Conservation (phyloP, 2,329 filamentous ascomycete genomes). For the Paracoccidioides brasiliensis region DNA sequence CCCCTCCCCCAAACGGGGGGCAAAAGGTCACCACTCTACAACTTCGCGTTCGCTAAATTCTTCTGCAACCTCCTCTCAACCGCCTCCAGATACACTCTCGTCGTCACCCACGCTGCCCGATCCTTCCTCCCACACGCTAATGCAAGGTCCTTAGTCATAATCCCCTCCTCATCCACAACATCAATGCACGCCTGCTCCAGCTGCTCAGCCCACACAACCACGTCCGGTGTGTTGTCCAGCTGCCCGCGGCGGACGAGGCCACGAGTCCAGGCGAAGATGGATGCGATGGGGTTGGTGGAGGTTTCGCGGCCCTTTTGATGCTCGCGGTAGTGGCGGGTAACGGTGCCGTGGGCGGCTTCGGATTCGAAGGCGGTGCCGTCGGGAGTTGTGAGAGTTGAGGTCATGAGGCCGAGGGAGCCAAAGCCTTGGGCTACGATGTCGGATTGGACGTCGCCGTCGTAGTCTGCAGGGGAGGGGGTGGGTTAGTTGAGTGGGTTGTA, state of each 20-base stretch:
- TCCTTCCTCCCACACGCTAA: conserved; percentile 81
- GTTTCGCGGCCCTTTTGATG: conserved; percentile 97
- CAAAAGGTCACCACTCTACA: background rate
- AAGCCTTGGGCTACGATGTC: conserved; percentile 98
- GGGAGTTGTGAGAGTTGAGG: conserved; percentile 89
- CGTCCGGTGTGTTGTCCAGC: conserved; percentile 82
- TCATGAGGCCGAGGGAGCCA: conserved; percentile 96
- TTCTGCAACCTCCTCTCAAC: conserved; percentile 82
- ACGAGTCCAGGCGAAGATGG: conserved; percentile 97
- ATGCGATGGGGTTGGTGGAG: conserved; percentile 96
- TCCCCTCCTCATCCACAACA: conserved; percentile 80
- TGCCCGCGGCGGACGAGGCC: conserved; percentile 86
- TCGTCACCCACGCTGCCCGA: conserved; percentile 78
- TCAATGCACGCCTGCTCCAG: conserved; percentile 90
- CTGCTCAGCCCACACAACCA: conserved; percentile 79
- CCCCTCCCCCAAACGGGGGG: background rate
- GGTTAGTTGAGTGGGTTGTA: background rate
- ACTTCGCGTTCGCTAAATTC: conserved; percentile 37
- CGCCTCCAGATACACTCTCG: conserved; percentile 77
- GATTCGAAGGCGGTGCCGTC: conserved; percentile 96
- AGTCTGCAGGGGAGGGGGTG: conserved; percentile 48
- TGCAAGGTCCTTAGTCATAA: conserved; percentile 99
- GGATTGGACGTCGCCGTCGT: conserved; percentile 97
- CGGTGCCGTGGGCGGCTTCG: conserved; percentile 94
- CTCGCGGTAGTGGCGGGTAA: conserved; percentile 96